phyloP scores from a whole-genome alignment of 148 eudicot genomes.

The Camellia lanceoleosa region DNA sequence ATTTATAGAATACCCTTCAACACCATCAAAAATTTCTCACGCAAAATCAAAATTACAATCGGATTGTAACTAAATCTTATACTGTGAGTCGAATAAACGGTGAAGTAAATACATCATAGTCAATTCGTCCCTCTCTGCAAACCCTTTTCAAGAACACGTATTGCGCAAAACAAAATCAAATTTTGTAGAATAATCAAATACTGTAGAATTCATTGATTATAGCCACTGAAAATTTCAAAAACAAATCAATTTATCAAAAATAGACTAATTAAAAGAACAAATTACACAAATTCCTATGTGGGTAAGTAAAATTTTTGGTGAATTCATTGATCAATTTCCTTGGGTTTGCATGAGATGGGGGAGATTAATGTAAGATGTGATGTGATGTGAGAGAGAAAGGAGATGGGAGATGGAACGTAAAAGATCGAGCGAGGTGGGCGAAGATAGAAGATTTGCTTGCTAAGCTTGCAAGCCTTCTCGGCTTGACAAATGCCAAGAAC shows the following conservation, averaged over 20 bases:
- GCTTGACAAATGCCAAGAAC: too few relatives aligned
- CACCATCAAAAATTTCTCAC: background rate
- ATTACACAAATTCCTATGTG: background rate
- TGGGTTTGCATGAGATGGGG: background rate
- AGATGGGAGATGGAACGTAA: background rate
- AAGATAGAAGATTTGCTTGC: constrained; percentile 2
- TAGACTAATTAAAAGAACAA: background rate
- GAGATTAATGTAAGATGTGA: background rate
- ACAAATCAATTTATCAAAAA: background rate
- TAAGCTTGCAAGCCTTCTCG: too few relatives aligned
- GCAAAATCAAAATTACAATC: constrained; percentile 5
- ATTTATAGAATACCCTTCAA: constrained; percentile 21
- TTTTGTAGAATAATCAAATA: background rate
- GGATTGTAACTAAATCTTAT: constrained; percentile 16
- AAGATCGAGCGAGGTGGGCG: background rate
- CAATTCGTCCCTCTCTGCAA: constrained; percentile 6
- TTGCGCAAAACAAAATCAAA: constrained; percentile 1
- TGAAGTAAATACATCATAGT: constrained; percentile 12
- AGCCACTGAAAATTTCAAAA: background rate
- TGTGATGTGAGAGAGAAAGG: background rate
- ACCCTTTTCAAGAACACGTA: constrained; percentile 11
- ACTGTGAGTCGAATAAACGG: constrained; percentile 6
- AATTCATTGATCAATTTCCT: background rate
- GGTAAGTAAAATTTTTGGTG: background rate
- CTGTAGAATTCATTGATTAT: background rate